phyloP scores from a whole-genome alignment of 2,329 filamentous ascomycete species.

The Neopestalotiopsis sp. region DNA sequence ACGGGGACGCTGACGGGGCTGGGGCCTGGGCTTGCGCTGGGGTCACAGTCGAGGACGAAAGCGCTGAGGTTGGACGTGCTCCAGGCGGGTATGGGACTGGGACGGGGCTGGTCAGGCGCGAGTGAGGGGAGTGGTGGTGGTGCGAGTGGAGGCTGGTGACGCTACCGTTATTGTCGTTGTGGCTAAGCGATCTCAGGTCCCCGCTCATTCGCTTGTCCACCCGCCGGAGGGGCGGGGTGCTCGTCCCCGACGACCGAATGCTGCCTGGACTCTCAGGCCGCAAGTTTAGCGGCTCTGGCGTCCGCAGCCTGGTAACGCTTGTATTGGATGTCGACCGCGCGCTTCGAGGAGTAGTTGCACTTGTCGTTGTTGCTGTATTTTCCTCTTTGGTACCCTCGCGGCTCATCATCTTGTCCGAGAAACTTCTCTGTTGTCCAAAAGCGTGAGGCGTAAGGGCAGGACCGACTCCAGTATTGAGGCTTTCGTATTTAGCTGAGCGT shows the following conservation, averaged over 20 bases:
- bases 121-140: constrained; percentile 1
- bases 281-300: constrained; percentile 58
- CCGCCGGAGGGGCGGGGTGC: constrained; percentile 69
- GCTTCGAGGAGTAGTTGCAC: constrained; percentile 18
- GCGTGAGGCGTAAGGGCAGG: constrained; percentile 24
- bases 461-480: constrained; percentile 24
- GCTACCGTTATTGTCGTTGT: constrained; percentile 48
- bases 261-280: constrained; percentile 69
- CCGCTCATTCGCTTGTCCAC: constrained; percentile 72
- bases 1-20: background rate
- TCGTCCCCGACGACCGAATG: constrained; percentile 49
- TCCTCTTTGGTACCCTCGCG: constrained; percentile 29
- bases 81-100: background rate
- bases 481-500: constrained; percentile 26
- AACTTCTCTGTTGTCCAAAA: constrained; percentile 35
- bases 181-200: constrained; percentile 74
- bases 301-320: constrained; percentile 55
- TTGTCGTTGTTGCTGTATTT: constrained; percentile 4
- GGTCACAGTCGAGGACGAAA: background rate
- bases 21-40: background rate
- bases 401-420: constrained; percentile 42
- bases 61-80: background rate
- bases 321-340: constrained; percentile 58
- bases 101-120: background rate
- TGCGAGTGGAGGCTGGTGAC: constrained; percentile 20